Conservation (phyloP, 2,329 filamentous ascomycete genomes). For the Leptosphaerulina australis region DNA sequence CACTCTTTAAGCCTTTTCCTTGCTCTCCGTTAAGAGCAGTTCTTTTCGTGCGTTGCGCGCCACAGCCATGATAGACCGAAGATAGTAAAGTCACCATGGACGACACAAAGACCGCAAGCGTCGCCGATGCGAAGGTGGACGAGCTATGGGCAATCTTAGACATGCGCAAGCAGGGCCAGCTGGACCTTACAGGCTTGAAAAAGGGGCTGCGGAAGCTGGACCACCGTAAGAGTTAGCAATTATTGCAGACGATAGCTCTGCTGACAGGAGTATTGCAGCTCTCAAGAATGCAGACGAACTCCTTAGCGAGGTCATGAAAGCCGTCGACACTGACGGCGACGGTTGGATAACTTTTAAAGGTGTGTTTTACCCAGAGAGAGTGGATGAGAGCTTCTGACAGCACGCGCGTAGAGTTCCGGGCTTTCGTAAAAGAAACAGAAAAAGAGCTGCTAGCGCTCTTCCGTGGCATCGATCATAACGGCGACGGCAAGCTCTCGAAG, state of each 20-base stretch:
- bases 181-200: conserved; percentile 84
- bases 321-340: conserved; percentile 86
- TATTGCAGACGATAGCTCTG: conserved; percentile 21
- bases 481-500: conserved; percentile 85
- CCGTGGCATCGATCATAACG: conserved; percentile 81
- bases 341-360: conserved; percentile 90
- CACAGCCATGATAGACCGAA: conserved; percentile 49
- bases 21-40: conserved; percentile 28
- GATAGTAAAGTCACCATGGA: conserved; percentile 63
- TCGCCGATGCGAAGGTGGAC: conserved; percentile 81
- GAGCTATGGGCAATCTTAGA: conserved; percentile 85
- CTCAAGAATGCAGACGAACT: conserved; percentile 91
- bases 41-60: conserved; percentile 30
- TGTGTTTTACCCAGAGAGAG: conserved; percentile 47
- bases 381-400: conserved; percentile 23
- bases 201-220: conserved; percentile 86
- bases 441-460: conserved; percentile 82
- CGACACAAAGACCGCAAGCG: conserved; percentile 75
- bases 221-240: conserved; percentile 69
- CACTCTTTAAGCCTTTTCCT: conserved; percentile 32
- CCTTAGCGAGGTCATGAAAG: conserved; percentile 77
- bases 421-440: conserved; percentile 87
- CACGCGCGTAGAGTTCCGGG: conserved; percentile 74
- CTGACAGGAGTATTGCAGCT: conserved; percentile 53
- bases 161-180: conserved; percentile 73